Percentiles rank a stretch among this genome's conserved stretches.
Conservation (phyloP, 176 grass and related monocot species). For the Carex kokanica region DNA sequence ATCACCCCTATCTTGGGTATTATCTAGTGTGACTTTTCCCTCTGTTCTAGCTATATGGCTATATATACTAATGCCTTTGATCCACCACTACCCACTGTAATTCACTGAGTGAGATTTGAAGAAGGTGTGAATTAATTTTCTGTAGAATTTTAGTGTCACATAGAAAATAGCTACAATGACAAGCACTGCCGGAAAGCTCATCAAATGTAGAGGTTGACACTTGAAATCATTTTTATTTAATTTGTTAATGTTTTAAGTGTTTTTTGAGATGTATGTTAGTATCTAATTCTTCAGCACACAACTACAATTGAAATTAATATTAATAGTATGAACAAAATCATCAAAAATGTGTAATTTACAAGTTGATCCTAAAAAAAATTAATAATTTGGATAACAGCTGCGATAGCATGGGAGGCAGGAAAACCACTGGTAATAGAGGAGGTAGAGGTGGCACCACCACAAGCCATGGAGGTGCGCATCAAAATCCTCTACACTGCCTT, state of each 20-base stretch:
- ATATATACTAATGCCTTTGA: slow-evolving; percentile 20
- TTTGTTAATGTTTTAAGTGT: neutral
- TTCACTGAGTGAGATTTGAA: neutral
- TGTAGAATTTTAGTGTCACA: neutral
- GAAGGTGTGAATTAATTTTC: neutral
- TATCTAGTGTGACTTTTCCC: neutral
- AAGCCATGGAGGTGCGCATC: slow-evolving; percentile 79
- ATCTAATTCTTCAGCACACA: neutral
- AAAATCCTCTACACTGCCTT: slow-evolving; percentile 81
- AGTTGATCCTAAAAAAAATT: neutral
- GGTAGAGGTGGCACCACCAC: slow-evolving; percentile 77
- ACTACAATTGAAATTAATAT: neutral
- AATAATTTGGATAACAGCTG: slow-evolving; percentile 41
- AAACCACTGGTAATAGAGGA: slow-evolving; percentile 81
- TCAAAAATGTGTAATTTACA: neutral
- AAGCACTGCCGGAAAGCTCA: slow-evolving; percentile 57
- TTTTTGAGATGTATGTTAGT: neutral
- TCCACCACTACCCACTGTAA: neutral
- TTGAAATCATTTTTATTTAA: neutral
- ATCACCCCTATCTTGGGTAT: too few relatives aligned
- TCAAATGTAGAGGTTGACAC: slow-evolving; percentile 66
- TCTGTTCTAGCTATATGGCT: neutral
- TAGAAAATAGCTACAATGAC: slow-evolving; percentile 40
- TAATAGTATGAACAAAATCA: neutral
- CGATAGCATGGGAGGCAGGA: slow-evolving; percentile 76